Base-by-base conservation (phyloP, 805 yeast genomes). In the Barnettozyma californica region DNA sequence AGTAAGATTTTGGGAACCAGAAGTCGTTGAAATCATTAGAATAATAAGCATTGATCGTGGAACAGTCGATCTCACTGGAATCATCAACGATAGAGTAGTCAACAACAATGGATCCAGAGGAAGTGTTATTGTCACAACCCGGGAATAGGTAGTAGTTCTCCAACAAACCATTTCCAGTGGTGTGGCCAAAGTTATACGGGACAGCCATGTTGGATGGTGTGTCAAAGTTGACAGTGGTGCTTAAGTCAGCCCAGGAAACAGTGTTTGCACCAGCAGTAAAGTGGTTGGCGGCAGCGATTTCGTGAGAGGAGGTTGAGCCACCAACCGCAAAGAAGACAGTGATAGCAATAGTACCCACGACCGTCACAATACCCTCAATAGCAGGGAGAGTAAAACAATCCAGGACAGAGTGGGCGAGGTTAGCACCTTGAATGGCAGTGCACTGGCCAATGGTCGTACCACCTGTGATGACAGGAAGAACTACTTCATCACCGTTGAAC, bases 61-160 rank as follows among this genome's bases (percentile, higher is more conserved):
- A 53, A 51, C 66, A 61, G 37, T 51, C 53, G 29, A 61, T 51
- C 13, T n/a, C 25, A 20, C 63, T 62, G 26, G 53, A 26, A 9
- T 52, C 58, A 9, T 38, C 49, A 16, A 27, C 26, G 5, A 59
- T 46, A 18, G 52, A 53, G 37, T 49, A 61, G 5, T 52, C 45
- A 20, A 68, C 53, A 1, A 51, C 39, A 41, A 64, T 55, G 5
- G 48, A 21, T 42, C 70, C 71, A 4, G 58, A 50, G 23, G 58
- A 39, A 35, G 54, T 53, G 16, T 57, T 53, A 23, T 51, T 41
- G 11, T 61, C 61, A 57, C 75, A 70, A 3, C 42, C 48, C 56
- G 69, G 66, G 37, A 64, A 64, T 23, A 68, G 44, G 26, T 61
- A 61, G 49, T 69, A 69, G 43, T 58, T 51, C 51, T 69, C 70